Evolutionary conservation across 2,329 filamentous ascomycete genomes (phyloP).

Genomic region (Aspergillus texensis): DNA sequence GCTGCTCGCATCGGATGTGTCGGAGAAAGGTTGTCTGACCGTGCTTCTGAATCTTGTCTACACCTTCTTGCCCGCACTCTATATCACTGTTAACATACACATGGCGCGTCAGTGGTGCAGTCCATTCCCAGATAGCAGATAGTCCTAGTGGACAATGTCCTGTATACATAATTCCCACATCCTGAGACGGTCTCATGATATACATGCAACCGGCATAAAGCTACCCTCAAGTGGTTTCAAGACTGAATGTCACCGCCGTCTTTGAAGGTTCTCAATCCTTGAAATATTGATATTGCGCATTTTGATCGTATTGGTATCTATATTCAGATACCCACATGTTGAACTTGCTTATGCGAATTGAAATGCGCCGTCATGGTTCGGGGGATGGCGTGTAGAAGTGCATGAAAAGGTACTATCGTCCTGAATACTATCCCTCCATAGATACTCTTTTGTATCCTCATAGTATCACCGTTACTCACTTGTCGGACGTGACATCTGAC

Average conservation of each 20-base stretch:
- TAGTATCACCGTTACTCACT: too few relatives aligned
- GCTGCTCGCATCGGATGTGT: neutral
- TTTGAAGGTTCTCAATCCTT: too few relatives aligned
- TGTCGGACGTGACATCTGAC: too few relatives aligned
- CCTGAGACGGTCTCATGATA: neutral
- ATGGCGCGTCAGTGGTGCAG: too few relatives aligned
- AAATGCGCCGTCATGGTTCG: neutral
- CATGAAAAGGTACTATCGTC: neutral
- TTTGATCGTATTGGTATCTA: neutral
- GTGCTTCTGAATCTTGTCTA: neutral
- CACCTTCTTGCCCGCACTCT: neutral
- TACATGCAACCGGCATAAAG: too few relatives aligned
- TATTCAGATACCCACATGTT: neutral
- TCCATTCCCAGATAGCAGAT: rapidly evolving
- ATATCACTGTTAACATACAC: too few relatives aligned
- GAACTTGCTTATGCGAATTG: neutral
- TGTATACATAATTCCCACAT: neutral
- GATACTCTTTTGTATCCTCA: too few relatives aligned
- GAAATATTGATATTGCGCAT: too few relatives aligned
- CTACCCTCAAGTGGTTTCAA: too few relatives aligned
- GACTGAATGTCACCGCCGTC: too few relatives aligned
- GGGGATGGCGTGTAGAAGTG: too few relatives aligned
- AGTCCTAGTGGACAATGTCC: neutral
- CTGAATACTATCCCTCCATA: neutral
- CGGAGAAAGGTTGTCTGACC: neutral